phyloP scores from a whole-genome alignment of 495 filamentous ascomycete species.

The Aspergillus sparsus region DNA sequence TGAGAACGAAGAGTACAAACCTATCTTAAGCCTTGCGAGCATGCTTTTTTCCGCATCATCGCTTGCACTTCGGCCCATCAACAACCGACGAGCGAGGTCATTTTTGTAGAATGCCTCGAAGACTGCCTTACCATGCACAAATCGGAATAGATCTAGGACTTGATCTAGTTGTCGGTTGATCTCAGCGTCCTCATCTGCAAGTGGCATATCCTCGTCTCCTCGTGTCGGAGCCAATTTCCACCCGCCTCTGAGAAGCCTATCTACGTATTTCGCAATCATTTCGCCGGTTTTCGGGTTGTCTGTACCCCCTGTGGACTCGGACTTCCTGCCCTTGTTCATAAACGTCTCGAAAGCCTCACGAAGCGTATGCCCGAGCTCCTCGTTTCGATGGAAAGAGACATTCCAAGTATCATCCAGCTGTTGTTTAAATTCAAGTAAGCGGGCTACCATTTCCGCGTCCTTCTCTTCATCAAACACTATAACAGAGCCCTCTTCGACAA shows the following conservation, averaged over 20 bases:
- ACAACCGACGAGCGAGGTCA: slow-evolving; percentile 81
- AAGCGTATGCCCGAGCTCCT: slow-evolving; percentile 70
- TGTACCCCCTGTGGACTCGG: slow-evolving; percentile 65
- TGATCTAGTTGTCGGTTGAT: slow-evolving; percentile 87
- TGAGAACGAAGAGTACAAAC: slow-evolving; percentile 34
- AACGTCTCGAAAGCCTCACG: slow-evolving; percentile 84
- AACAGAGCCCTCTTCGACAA: slow-evolving; percentile 67
- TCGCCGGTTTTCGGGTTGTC: slow-evolving; percentile 93
- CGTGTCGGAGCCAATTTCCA: slow-evolving; percentile 65
- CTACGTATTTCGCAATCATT: slow-evolving; percentile 98
- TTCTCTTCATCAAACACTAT: slow-evolving; percentile 81
- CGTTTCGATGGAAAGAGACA: slow-evolving; percentile 71
- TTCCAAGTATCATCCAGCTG: slow-evolving; percentile 73
- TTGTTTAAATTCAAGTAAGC: slow-evolving; percentile 79
- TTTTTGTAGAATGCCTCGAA: slow-evolving; percentile 99
- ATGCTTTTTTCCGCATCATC: slow-evolving; percentile 95
- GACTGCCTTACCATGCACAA: slow-evolving; percentile 94
- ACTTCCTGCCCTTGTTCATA: slow-evolving; percentile 80
- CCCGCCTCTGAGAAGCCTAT: slow-evolving; percentile 82
- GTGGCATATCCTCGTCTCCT: slow-evolving; percentile 48
- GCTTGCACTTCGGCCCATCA: slow-evolving; percentile 89
- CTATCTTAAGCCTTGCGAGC: slow-evolving; percentile 82
- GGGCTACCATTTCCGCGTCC: slow-evolving; percentile 82
- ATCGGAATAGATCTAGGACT: slow-evolving; percentile 90
- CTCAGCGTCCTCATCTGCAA: slow-evolving; percentile 86